Base-by-base conservation (phyloP, 2,329 filamentous ascomycete genomes). In the Tolypocladium album region DNA sequence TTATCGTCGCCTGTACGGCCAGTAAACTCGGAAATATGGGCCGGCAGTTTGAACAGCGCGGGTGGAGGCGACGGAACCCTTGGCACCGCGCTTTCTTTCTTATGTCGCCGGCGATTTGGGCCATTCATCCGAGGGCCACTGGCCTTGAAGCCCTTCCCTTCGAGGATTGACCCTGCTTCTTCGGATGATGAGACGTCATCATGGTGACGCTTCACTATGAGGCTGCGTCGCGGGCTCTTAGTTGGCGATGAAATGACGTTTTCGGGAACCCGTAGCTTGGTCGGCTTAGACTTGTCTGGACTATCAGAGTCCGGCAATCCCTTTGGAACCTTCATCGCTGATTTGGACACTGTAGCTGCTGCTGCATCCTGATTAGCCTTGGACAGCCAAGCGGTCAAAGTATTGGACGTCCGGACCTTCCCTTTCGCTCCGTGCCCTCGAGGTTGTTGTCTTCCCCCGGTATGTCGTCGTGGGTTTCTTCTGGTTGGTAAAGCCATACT, bases 391-490 rank as follows among this genome's bases (percentile, higher is more conserved):
- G 20, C 4, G 11, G 12, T 27, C 17, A 20, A 11, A 9, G 55
- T 15, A 22, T 36, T 17, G 22, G 15, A 15, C 50, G 55, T 15
- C 20, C 50, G 12, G 11, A 56, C 62, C 50, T 50, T 55, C 59
- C 47, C 38, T 64, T 22, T 62, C 64, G 24, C 59, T n/a, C 50
- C 63, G 61, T 47, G 64, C 62, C 55, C 69, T 69, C 3, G 66
- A 71, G 27, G 61, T 63, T 22, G 59, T 50, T 11, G 39, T 55
- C 22, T 57, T 65, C 20, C 61, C 69, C n/a, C 60, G 62, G 59
- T 72, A 74, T 7, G 63, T 74, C 1, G 27, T 0, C 45, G 64
- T 72, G 50, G 62, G 43, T 1, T 43, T 60, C 24, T 45, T 60
- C 9, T 42, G 57, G 47, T 61, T 69, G 13, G 58, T 58, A 20